phyloP scores from a whole-genome alignment of 1,139 yeast species.

The Yamadazyma songkhlaensis region DNA sequence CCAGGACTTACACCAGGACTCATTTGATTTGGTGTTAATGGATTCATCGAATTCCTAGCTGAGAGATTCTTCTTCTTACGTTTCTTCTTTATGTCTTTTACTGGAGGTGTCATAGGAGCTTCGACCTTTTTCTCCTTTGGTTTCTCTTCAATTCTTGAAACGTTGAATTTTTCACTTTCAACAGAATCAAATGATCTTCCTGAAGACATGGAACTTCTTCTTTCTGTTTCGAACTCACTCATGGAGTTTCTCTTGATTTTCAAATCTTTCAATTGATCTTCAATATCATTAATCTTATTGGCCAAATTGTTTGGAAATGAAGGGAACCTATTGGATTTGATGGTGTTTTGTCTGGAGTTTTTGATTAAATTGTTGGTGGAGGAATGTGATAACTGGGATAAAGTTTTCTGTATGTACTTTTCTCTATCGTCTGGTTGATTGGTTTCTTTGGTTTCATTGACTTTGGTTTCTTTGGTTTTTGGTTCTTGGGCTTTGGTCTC shows the following conservation, averaged over 20 bases:
- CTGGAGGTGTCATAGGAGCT: too few relatives aligned
- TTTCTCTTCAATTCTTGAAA: too few relatives aligned
- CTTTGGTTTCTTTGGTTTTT: too few relatives aligned
- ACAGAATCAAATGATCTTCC: too few relatives aligned
- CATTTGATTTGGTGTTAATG: too few relatives aligned
- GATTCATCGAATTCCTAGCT: too few relatives aligned
- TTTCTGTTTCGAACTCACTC: slow-evolving; percentile 20
- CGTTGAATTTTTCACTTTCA: too few relatives aligned
- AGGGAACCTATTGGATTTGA: slow-evolving; percentile 36
- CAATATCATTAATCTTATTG: slow-evolving; percentile 7
- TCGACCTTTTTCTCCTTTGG: too few relatives aligned
- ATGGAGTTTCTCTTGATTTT: slow-evolving; percentile 21
- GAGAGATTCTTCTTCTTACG: too few relatives aligned
- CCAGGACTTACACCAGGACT: slow-evolving; percentile 4
- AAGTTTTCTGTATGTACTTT: not conserved
- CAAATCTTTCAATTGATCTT: slow-evolving; percentile 5
- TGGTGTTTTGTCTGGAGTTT: slow-evolving; percentile 31
- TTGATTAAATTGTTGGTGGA: slow-evolving; percentile 22
- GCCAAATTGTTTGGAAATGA: slow-evolving; percentile 28
- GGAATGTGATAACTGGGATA: slow-evolving; percentile 4
- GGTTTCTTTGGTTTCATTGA: not conserved
- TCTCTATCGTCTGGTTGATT: slow-evolving; percentile 2
- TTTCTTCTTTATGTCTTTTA: too few relatives aligned
- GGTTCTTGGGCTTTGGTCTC: not conserved
- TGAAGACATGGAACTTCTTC: too few relatives aligned